Evolutionary conservation across 176 grass and related monocot species (phyloP).

Genomic region (Avena insularis): DNA sequence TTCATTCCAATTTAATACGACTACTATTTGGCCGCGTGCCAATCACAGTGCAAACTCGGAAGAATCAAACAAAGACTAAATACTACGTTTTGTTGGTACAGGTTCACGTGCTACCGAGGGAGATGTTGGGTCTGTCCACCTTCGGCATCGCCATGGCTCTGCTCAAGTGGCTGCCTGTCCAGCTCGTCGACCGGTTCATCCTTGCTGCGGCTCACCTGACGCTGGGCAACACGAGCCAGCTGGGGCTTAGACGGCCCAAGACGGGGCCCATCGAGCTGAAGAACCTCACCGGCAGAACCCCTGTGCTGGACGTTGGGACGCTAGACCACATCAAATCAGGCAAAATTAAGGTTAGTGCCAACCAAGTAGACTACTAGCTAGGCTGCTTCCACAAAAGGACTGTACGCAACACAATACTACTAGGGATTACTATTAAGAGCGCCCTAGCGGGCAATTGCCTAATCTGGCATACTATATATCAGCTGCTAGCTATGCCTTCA

Average conservation of each 20-base stretch:
- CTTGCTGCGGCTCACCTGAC: slow-evolving; percentile 58
- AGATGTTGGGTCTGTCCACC: slow-evolving; percentile 86
- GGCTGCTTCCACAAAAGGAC: slow-evolving; percentile 15
- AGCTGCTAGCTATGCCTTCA: background rate
- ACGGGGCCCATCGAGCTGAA: slow-evolving; percentile 94
- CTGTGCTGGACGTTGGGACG: slow-evolving; percentile 88
- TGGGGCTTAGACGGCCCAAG: slow-evolving; percentile 80
- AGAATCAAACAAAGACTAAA: background rate
- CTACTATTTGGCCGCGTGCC: background rate
- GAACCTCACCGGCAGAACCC: slow-evolving; percentile 87
- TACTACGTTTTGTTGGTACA: background rate
- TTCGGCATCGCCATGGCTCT: slow-evolving; percentile 83
- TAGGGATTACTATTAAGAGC: background rate
- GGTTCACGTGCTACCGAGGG: slow-evolving; percentile 88
- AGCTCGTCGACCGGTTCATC: slow-evolving; percentile 74
- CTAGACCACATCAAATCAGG: slow-evolving; percentile 86
- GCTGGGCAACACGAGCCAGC: slow-evolving; percentile 78
- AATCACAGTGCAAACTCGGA: background rate
- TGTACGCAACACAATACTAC: background rate
- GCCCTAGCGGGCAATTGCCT: slow-evolving; percentile 15
- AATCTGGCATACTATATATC: slow-evolving; percentile 15
- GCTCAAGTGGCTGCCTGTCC: slow-evolving; percentile 65
- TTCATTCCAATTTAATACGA: background rate
- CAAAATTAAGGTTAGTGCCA: slow-evolving; percentile 81
- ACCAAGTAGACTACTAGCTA: background rate